These are phyloP conservation scores for Gloeostereum incarnatum DNA, from an alignment of 768 basidiomycete species.

Conservation along the genomic window DNA sequence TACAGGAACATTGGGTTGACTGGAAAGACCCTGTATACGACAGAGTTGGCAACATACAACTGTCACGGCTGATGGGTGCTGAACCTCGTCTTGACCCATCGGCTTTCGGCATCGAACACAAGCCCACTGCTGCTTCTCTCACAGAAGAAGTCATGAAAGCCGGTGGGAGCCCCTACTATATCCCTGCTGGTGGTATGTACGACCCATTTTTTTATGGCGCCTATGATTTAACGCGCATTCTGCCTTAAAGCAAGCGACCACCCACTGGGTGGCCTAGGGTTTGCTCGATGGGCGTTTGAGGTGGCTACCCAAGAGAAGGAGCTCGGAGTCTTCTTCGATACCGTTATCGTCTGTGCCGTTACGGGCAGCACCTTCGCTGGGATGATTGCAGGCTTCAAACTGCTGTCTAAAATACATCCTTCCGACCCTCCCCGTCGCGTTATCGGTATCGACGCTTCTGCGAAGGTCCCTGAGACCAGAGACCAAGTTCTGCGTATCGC, in stretches of 20 bases:
- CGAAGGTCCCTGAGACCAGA: constrained; percentile 12
- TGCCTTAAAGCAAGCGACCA: constrained; percentile 15
- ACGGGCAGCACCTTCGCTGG: constrained; percentile 15
- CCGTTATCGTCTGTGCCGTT: constrained; percentile 14
- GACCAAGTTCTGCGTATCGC: constrained; percentile 14
- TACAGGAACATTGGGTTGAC: constrained; percentile 16
- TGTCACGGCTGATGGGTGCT: constrained; percentile 15
- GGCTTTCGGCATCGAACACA: constrained; percentile 15
- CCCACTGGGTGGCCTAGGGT: constrained; percentile 15
- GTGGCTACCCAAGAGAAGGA: constrained; percentile 12
- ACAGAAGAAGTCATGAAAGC: constrained; percentile 8
- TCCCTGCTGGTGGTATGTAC: constrained; percentile 17
- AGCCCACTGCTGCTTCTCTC: constrained; percentile 11
- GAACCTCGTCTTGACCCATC: constrained; percentile 12
- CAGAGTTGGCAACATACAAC: constrained; percentile 14
- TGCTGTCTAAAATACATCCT: constrained; percentile 9
- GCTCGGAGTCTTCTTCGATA: constrained; percentile 15
- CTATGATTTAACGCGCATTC: too few relatives aligned
- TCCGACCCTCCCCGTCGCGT: constrained; percentile 7
- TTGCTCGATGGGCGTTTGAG: constrained; percentile 15
- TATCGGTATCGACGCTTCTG: constrained; percentile 16
- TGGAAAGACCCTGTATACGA: constrained; percentile 12
- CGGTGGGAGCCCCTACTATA: constrained; percentile 15
- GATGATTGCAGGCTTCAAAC: constrained; percentile 15
- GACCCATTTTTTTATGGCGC: too few relatives aligned